phyloP scores from a whole-genome alignment of 352 stramenopile species.

The Blastocystis sp. region DNA sequence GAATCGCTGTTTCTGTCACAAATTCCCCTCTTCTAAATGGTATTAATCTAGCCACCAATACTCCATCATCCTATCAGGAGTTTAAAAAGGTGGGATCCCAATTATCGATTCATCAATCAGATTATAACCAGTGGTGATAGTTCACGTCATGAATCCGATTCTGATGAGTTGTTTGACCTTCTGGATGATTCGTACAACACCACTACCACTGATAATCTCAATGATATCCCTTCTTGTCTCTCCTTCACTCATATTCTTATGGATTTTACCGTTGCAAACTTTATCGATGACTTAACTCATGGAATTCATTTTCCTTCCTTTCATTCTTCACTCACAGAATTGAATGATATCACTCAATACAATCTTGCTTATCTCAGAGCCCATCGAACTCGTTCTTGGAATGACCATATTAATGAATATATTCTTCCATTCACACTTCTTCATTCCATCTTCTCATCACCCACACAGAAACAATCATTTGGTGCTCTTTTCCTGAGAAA shows the following conservation, averaged over 20 bases:
- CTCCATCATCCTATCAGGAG: not conserved
- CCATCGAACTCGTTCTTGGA: no score
- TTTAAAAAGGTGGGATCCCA: not conserved
- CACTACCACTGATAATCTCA: no score
- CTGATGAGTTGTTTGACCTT: no score
- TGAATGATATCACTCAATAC: not conserved
- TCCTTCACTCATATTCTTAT: not conserved
- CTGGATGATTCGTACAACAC: no score
- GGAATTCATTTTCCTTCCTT: not conserved
- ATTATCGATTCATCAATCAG: no score
- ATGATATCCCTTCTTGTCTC: not conserved
- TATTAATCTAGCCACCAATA: not conserved
- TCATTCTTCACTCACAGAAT: not conserved
- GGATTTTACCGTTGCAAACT: not conserved
- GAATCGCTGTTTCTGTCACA: not conserved
- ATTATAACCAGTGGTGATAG: no score
- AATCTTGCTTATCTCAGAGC: no score
- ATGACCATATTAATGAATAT: no score
- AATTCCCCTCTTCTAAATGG: conserved; percentile 19
- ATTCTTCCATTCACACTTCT: not conserved
- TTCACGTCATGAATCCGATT: no score
- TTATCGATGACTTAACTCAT: not conserved
- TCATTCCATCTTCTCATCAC: not conserved
- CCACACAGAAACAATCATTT: not conserved
- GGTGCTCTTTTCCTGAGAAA: not conserved